Evolutionary conservation across 495 filamentous ascomycete genomes (phyloP), one percentile per base, ranked within the genome.

Genomic region (Staphylotrichum longicolle): DNA sequence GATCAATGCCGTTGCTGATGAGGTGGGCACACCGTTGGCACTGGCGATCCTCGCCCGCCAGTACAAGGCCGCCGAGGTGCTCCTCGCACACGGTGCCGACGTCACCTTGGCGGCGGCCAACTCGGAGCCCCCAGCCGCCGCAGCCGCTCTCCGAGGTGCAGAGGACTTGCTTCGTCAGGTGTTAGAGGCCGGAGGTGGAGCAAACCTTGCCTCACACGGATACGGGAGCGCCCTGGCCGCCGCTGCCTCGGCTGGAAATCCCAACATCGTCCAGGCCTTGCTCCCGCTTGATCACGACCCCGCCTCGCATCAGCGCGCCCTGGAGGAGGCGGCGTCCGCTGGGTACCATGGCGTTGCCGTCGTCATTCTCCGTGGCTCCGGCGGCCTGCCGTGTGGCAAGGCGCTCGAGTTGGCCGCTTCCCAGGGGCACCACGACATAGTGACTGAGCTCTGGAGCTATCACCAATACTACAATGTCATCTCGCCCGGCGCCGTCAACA

Each of bases 401-500:
- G 45, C 45, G 30, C 45, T 47, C 45, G 45, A 47, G 45, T 10
- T 47, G 5, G 45, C 45, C 30, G 45, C 45, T 27, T 47, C 20
- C 45, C 8, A 6, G 45, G 45, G 45, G 15, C 45, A 47, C 15
- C 15, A 47, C 45, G 7, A 27, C 45, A 20, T 47, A 27, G 45
- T 47, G 45, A 27, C 45, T 5, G 45, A 47, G 45, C 45, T 47
- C 45, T 47, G 45, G 45, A 6, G 15, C 15, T 47, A 47, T 20
- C 45, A 47, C 15, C 45, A 47, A 47, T 47, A 47, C 45, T 47
- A 47, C 45, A 47, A 47, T 27, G 45, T 47, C 12, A 47, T 47
- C 45, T 14, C 15, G 7, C 45, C n/a, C n/a, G 45, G 14, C 15
- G 45, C 45, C 5, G 15, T 47, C 45, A 47, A 47, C 45, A 47